Conservation (phyloP, 2,329 filamentous ascomycete genomes). For the Coniella vitis region DNA sequence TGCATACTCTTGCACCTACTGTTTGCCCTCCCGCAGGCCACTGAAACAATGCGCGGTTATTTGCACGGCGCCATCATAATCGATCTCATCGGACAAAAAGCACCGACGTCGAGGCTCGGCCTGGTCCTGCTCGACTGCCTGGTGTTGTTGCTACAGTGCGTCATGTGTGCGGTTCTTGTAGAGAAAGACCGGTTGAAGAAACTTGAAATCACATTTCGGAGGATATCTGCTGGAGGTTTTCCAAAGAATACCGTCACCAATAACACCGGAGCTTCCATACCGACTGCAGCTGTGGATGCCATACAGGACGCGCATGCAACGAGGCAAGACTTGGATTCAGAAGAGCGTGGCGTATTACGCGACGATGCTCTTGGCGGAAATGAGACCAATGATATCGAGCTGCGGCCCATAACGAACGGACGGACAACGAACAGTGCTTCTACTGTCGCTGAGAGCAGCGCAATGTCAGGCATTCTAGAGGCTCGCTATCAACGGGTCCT, state of each 20-base stretch:
- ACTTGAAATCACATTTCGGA: conserved; percentile 30
- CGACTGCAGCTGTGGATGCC: conserved; percentile 12
- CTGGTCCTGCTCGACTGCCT: conserved; percentile 50
- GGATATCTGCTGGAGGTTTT: conserved; percentile 10
- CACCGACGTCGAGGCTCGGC: conserved; percentile 49
- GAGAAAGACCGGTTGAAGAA: conserved; percentile 52
- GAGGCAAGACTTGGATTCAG: conserved; percentile 47
- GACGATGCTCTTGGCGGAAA: conserved; percentile 30
- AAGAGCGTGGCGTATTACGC: conserved; percentile 46
- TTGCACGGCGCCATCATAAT: conserved; percentile 61
- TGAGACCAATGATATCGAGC: conserved; percentile 38
- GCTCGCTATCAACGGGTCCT: conserved; percentile 14
- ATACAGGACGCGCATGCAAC: conserved; percentile 16
- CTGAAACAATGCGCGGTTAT: conserved; percentile 57
- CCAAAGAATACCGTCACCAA: conserved; percentile 13
- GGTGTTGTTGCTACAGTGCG: conserved; percentile 51
- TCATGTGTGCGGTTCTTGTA: conserved; percentile 58
- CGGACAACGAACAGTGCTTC: not conserved
- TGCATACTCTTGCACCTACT: conserved; percentile 56
- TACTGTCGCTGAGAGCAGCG: conserved; percentile 21
- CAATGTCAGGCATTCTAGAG: conserved; percentile 11
- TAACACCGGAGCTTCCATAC: conserved; percentile 20
- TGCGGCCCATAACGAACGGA: conserved; percentile 29
- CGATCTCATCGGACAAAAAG: conserved; percentile 61
- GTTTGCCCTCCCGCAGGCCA: conserved; percentile 46